Evolutionary conservation across 345 rosid species (phyloP), one percentile per base, ranked within the genome.

Genomic region (Hirschfeldia incana): DNA sequence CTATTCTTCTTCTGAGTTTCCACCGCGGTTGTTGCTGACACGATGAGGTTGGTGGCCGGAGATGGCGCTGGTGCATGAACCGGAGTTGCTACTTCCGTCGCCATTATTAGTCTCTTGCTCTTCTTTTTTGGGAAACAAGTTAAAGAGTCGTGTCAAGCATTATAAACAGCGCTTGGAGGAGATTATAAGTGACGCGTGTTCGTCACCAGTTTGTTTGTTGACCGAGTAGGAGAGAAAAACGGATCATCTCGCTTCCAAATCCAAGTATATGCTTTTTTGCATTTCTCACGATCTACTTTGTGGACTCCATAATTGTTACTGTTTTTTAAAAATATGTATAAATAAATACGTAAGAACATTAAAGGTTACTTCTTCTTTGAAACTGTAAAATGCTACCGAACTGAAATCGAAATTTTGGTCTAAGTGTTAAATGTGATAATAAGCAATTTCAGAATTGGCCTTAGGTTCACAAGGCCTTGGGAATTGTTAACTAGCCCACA

Each of bases 1-100:
- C 84, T 80, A 66, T 86, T 86, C 78, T 81, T 85, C 83, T 86
- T 88, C 6, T 65, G 75, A 55, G 53, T 9, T 21, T 57, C 65
- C 34, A 12, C 65, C 8, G 65, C 12, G 30, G 65, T 34, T 34
- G 69, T 34, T 36, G 49, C 28, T 15, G 69, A 8, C 13, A 57
- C 46, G 37, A 51, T 34, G 37, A 64, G 30, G 51, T 65, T 51
- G 61, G 10, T 37, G 21, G 12, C 71, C 8, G 17, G 49, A 30
- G 65, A 3, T 16, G 72, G 15, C 3, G 12, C 42, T n/a, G 72
- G 72, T 12, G 72, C 78, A 70, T 57, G 51, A 57, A 70, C 0
- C n/a, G 78, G 72, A 49, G 68, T 70, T 62, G 80, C 80, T 29
- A 60, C 27, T 53, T 77, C 64, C 69, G 49, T 69, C 57, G 75